Percentiles rank a stretch among this genome's conserved stretches.
phyloP scores from a whole-genome alignment of 2,329 filamentous ascomycete genomes.

The Sclerotinia subarctica region DNA sequence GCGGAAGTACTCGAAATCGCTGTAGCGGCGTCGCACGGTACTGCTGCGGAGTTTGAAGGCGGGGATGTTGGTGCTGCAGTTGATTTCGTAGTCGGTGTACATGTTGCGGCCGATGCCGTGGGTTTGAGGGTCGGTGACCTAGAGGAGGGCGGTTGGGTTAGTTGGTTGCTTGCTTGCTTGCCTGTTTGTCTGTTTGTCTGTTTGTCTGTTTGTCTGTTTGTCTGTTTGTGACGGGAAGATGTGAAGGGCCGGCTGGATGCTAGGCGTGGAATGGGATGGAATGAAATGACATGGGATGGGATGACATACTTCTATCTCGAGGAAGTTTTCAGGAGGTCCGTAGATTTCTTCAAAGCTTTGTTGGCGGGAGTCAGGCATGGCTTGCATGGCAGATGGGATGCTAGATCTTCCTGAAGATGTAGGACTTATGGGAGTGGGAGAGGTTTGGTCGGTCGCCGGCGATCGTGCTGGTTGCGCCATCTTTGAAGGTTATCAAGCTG shows the following conservation, averaged over 20 bases:
- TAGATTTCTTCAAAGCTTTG: slow-evolving; percentile 99
- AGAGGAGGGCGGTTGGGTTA: slow-evolving; percentile 26
- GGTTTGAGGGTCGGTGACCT: slow-evolving; percentile 92
- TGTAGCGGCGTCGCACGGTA: slow-evolving; percentile 88
- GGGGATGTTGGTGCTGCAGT: slow-evolving; percentile 97
- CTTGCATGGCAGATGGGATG: slow-evolving; percentile 48
- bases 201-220: background rate
- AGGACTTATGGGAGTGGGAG: slow-evolving; percentile 15
- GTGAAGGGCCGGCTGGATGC: slow-evolving; percentile 3
- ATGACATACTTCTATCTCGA: slow-evolving; percentile 83
- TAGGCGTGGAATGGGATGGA: slow-evolving; percentile 20
- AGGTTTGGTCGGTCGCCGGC: slow-evolving; percentile 4
- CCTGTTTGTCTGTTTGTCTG: background rate
- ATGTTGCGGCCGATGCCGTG: slow-evolving; percentile 92
- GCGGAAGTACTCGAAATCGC: slow-evolving; percentile 97
- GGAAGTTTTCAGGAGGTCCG: slow-evolving; percentile 95
- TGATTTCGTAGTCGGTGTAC: slow-evolving; percentile 99
- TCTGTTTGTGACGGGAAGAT: background rate
- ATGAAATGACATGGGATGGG: background rate
- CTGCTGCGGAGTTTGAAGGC: slow-evolving; percentile 94
- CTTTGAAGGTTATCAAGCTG: background rate
- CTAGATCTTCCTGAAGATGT: slow-evolving; percentile 17
- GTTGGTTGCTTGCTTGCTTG: no score
- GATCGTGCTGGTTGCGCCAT: slow-evolving; percentile 16
- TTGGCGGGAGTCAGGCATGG: slow-evolving; percentile 70